Evolutionary conservation across 495 filamentous ascomycete genomes (phyloP).

Genomic region (Podospora australis): DNA sequence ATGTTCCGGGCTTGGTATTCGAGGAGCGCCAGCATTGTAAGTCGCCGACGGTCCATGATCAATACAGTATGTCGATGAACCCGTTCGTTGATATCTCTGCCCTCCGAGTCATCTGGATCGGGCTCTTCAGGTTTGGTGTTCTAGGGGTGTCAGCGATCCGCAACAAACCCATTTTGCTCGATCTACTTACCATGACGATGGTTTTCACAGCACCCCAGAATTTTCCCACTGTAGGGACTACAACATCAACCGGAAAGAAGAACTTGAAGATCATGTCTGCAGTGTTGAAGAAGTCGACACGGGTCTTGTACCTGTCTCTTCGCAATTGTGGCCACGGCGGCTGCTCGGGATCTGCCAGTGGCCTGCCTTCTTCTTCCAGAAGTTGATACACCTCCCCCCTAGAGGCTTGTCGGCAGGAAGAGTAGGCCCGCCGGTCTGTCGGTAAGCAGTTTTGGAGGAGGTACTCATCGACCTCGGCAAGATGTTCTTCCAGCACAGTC

Average conservation of each 20-base stretch:
- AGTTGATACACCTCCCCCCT: background rate
- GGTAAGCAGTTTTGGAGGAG: background rate
- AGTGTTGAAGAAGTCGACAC: constrained; percentile 24
- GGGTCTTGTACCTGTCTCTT: constrained; percentile 19
- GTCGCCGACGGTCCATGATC: background rate
- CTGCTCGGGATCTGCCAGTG: background rate
- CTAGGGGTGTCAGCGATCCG: background rate
- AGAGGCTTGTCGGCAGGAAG: background rate
- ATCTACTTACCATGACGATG: constrained; percentile 18
- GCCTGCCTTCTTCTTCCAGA: background rate
- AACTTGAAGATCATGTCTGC: constrained; percentile 29
- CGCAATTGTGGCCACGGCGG: too few species aligned
- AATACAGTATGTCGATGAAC: too few species aligned
- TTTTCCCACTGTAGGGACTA: constrained; percentile 22
- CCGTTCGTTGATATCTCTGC: background rate
- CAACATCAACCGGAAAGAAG: constrained; percentile 23
- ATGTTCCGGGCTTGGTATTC: background rate
- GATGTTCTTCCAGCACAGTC: background rate
- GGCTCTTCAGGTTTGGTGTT: background rate
- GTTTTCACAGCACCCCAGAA: constrained; percentile 31
- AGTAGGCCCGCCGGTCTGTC: background rate
- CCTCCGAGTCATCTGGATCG: background rate
- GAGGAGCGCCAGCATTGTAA: background rate
- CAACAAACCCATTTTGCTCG: too few species aligned
- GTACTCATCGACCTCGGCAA: background rate